A percentile compares a stretch with the other conserved stretches of the same genome.
Evolutionary conservation across 805 yeast genomes (phyloP).

Genomic region (Candida gorgasii): DNA sequence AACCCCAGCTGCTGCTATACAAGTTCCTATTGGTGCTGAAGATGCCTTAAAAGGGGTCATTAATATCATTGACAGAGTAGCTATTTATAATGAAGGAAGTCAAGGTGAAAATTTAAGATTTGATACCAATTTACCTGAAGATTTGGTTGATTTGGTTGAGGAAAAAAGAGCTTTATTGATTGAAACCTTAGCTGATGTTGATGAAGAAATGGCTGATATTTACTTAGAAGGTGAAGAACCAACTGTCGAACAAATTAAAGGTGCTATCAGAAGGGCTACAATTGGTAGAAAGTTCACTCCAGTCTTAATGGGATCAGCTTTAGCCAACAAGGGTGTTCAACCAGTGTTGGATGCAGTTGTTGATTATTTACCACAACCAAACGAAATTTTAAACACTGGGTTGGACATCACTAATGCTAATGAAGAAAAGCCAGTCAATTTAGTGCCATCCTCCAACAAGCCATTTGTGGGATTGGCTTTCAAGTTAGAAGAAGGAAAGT

Average conservation of each 20-base stretch:
- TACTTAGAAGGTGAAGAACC: constrained; percentile 91
- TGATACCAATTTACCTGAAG: constrained; percentile 70
- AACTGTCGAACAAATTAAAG: constrained; percentile 75
- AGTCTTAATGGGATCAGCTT: constrained; percentile 99
- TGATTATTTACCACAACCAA: constrained; percentile 93
- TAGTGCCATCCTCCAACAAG: constrained; percentile 68
- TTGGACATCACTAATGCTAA: constrained; percentile 67
- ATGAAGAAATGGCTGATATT: constrained; percentile 94
- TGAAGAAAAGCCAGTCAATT: constrained; percentile 59
- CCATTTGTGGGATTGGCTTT: constrained; percentile 98
- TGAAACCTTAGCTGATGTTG: constrained; percentile 96
- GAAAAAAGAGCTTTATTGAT: constrained; percentile 85
- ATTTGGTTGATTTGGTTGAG: constrained; percentile 77
- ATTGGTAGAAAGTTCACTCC: constrained; percentile 96
- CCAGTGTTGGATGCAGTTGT: constrained; percentile 94
- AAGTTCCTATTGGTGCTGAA: constrained; percentile 97
- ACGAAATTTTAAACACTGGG: constrained; percentile 89
- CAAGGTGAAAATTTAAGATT: constrained; percentile 80
- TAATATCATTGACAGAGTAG: constrained; percentile 84
- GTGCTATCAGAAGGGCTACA: constrained; percentile 91
- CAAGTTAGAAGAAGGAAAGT: constrained; percentile 97
- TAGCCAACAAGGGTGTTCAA: constrained; percentile 95
- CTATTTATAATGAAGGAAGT: constrained; percentile 83
- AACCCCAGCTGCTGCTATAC: constrained; percentile 96
- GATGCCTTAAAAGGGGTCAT: constrained; percentile 83